Evolutionary conservation across 306 rosid genomes (phyloP), one percentile per base, ranked within the genome.

Genomic region (Gillenia trifoliata): DNA sequence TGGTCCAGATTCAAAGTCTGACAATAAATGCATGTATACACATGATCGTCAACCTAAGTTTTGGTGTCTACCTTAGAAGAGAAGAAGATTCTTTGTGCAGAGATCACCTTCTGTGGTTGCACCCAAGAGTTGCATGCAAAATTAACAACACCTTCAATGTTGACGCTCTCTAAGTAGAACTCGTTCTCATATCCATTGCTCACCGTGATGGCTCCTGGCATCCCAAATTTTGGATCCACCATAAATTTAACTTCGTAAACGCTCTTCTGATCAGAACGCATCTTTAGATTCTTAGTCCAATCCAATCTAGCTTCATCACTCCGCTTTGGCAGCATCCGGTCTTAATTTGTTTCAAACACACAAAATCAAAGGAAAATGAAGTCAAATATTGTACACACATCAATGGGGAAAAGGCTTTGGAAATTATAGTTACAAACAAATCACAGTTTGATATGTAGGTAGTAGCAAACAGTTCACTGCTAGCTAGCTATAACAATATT

Each of bases 101-200:
- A 33, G 36, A 33, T 33, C 36, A 33, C 36, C 7, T 33, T 33
- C 36, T 33, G 36, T 28, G 88, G 77, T 28, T 84, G 83, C 73
- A 87, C 57, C 91, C 91, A 87, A 65, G 85, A 87, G 22, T 84
- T 64, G 91, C 88, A 84, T 13, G 59, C 7, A 67, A 87, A 75
- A 52, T 73, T 71, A 68, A 72, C 31, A 54, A 33, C 30, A n/a
- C 69, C 65, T 38, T 50, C 50, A 47, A 82, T 61, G 74, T 10
- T 33, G 65, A 84, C 73, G 80, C 64, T 80, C 68, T 84, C 79
- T 76, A 87, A 23, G 71, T 71, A 87, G 71, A 84, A 77, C 64
- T 87, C 90, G 3, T 1, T 59, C 7, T 79, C 82, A 26, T 71
- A 77, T 9, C 8, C 50, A 36, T 84, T 87, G 13, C 40, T 29